Base-by-base conservation (phyloP, 352 stramenopile species). In the Pythium pyrilobum region DNA sequence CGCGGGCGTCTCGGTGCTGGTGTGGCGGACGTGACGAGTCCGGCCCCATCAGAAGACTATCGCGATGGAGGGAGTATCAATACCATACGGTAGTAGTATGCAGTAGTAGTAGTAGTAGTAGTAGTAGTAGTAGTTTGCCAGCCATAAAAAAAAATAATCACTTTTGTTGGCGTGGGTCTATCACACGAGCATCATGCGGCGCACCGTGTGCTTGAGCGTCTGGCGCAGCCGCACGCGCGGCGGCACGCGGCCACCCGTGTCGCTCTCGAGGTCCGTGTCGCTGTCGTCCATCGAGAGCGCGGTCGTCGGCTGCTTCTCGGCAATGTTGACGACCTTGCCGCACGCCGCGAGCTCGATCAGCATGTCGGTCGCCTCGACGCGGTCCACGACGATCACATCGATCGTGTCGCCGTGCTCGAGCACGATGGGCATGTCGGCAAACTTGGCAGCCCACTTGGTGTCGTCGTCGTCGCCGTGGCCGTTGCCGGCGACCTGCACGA, bases 1-100 rank as follows among this genome's bases (percentile, higher is more conserved):
- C 0, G 76, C 87, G 0, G 88, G 91, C 3, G 89, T 97, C 32
- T 97, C 88, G 20, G 84, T 98, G 16, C 70, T 98, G 8, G 73
- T 98, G 12, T 98, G 92, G 91, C 89, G 69, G 47, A 89, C 81
- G n/a, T 96, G 59, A 56, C 6, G 31, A 28, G 7, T n/a, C 18
- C 16, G n/a, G n/a, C n/a, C n/a, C n/a, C n/a, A n/a, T n/a, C n/a
- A n/a, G n/a, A n/a, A n/a, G n/a, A n/a, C n/a, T n/a, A n/a, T n/a
- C n/a, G n/a, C n/a, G n/a, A n/a, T n/a, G n/a, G n/a, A n/a, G n/a
- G n/a, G n/a, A n/a, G n/a, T n/a, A n/a, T n/a, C n/a, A n/a, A n/a
- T n/a, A n/a, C n/a, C n/a, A n/a, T n/a, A n/a, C n/a, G n/a, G n/a
- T n/a, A n/a, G n/a, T n/a, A n/a, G n/a, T n/a, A 49, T 49, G n/a